phyloP scores from a whole-genome alignment of 2,329 filamentous ascomycete genomes.

The Fusarium humuli region DNA sequence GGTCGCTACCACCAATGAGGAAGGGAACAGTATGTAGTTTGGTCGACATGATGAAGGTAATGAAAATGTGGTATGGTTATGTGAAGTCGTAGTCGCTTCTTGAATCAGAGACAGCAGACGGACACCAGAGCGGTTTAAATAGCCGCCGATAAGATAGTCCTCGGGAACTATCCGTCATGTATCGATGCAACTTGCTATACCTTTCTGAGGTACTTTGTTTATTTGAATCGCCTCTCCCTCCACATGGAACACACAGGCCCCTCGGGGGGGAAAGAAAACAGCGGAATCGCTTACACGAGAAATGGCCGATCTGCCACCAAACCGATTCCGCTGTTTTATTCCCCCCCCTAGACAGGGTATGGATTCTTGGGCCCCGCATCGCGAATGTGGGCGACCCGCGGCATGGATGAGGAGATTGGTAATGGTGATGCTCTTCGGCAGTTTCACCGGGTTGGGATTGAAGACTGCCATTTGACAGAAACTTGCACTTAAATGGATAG shows the following conservation, averaged over 20 bases:
- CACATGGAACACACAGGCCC: conserved; percentile 10
- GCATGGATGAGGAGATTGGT: conserved; percentile 28
- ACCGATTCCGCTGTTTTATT: too few relatives aligned
- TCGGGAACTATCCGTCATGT: background rate
- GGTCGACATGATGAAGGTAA: conserved; percentile 31
- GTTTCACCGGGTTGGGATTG: conserved; percentile 22
- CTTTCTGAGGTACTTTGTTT: conserved; percentile 3
- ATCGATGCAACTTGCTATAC: background rate
- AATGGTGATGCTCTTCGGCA: conserved; percentile 28
- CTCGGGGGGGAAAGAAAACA: too few relatives aligned
- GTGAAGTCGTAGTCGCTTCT: background rate
- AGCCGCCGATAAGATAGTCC: conserved; percentile 2
- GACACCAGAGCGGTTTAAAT: conserved; percentile 32
- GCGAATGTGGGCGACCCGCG: conserved; percentile 22
- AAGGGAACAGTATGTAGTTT: conserved; percentile 52
- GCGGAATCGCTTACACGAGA: too few relatives aligned
- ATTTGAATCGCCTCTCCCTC: conserved; percentile 16
- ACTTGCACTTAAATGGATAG: conserved; percentile 3
- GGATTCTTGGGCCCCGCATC: conserved; percentile 32
- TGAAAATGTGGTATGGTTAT: background rate
- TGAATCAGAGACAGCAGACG: background rate
- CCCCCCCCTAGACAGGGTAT: too few relatives aligned
- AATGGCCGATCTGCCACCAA: too few relatives aligned
- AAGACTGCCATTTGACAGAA: conserved; percentile 11
- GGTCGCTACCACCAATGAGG: conserved; percentile 59